Conservation (phyloP, 169 alveolate species). For the Eimeria brunetti region DNA sequence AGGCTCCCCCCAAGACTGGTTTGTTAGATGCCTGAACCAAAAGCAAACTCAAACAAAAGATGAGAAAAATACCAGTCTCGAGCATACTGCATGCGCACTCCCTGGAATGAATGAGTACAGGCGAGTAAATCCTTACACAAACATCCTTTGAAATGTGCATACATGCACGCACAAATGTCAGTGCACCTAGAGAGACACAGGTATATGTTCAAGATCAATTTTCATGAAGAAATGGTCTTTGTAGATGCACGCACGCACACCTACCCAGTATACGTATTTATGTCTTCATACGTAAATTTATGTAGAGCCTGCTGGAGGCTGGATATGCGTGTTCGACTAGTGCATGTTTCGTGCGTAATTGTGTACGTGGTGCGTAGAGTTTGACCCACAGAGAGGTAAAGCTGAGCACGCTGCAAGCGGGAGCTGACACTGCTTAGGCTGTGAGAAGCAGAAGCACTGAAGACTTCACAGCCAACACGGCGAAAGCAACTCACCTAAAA, state of each 20-base stretch:
- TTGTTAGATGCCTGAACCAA: slow-evolving; percentile 82
- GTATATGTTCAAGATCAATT: background rate
- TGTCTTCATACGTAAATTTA: background rate
- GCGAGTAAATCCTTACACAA: background rate
- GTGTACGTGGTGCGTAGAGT: background rate
- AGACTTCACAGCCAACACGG: background rate
- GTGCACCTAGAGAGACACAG: no score
- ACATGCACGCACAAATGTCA: background rate
- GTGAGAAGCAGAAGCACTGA: background rate
- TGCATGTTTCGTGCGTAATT: background rate
- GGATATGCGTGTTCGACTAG: background rate
- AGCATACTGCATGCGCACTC: background rate
- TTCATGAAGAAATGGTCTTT: background rate
- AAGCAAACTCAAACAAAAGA: background rate
- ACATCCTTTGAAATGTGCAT: background rate
- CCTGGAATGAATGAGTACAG: background rate
- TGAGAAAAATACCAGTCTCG: background rate
- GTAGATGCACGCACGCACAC: background rate
- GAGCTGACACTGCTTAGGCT: background rate
- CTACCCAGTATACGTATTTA: background rate
- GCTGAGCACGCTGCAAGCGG: background rate
- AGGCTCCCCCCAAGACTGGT: slow-evolving; percentile 90
- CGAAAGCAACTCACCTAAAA: slow-evolving; percentile 84
- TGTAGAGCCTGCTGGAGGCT: background rate
- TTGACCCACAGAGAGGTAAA: background rate